Evolutionary conservation across 495 filamentous ascomycete species (phyloP).

Genomic region (Tirmania nivea): DNA sequence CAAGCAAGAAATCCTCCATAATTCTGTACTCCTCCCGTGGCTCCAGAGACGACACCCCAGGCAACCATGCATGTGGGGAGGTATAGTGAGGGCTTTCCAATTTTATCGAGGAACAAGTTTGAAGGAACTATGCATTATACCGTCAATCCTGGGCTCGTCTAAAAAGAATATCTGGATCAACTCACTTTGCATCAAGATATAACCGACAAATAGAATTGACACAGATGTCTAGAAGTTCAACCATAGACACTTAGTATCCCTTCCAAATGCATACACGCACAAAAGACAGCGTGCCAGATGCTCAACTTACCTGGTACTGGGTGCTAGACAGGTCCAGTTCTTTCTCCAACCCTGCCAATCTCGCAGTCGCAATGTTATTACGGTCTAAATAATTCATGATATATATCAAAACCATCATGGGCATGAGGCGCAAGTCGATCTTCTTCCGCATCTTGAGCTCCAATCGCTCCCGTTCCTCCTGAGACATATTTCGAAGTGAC

Average conservation of each 20-base stretch:
- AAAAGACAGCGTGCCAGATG: no score
- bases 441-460: conserved; percentile 9
- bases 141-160: background rate
- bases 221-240: conserved; percentile 4
- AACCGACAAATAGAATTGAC: conserved; percentile 39
- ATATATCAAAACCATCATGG: conserved; percentile 29
- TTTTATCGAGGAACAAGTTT: conserved; percentile 49
- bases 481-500: background rate
- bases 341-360: conserved; percentile 29
- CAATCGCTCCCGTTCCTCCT: background rate
- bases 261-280: no score
- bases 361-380: conserved; percentile 29
- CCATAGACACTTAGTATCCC: background rate
- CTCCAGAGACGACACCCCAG: conserved; percentile 46
- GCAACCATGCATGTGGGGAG: conserved; percentile 45
- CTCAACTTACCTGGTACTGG: conserved; percentile 24
- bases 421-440: conserved; percentile 14
- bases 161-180: background rate
- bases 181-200: conserved; percentile 23
- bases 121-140: conserved; percentile 29
- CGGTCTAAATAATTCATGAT: conserved; percentile 68
- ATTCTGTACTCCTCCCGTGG: conserved; percentile 33
- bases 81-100: conserved; percentile 39
- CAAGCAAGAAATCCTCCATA: conserved; percentile 33
- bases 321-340: conserved; percentile 28